phyloP scores from a whole-genome alignment of 768 basidiomycete genomes.

The Arthromyces matolae region DNA sequence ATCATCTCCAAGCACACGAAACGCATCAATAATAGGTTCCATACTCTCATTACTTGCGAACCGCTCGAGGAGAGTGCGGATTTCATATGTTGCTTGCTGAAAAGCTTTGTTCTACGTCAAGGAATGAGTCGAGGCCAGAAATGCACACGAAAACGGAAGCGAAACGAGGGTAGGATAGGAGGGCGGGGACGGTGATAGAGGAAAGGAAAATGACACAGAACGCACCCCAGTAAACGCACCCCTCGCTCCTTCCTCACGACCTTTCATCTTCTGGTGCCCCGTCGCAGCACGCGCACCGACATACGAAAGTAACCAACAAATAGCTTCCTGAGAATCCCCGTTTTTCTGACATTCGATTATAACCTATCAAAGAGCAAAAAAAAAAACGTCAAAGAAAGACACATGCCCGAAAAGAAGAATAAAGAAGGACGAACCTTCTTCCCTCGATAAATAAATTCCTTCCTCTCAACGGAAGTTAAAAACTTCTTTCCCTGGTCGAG shows the following conservation, averaged over 20 bases:
- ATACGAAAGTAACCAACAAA: slow-evolving; percentile 67
- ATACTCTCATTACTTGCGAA: slow-evolving; percentile 78
- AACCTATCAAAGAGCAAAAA: slow-evolving; percentile 50
- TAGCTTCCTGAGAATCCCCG: slow-evolving; percentile 79
- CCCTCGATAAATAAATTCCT: slow-evolving; percentile 88
- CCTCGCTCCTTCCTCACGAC: slow-evolving; percentile 18
- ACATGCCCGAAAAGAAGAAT: no score
- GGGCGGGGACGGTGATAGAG: not conserved
- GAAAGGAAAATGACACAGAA: slow-evolving; percentile 1
- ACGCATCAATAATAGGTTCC: slow-evolving; percentile 63
- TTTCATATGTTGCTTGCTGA: slow-evolving; percentile 52
- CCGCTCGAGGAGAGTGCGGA: slow-evolving; percentile 83
- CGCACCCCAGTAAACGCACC: slow-evolving; percentile 27
- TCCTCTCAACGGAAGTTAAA: slow-evolving; percentile 86
- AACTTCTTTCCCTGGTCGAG: slow-evolving; percentile 63
- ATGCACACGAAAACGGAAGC: not conserved
- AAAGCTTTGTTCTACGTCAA: slow-evolving; percentile 48
- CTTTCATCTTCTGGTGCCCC: slow-evolving; percentile 30
- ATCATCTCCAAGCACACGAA: slow-evolving; percentile 70
- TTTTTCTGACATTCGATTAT: slow-evolving; percentile 92
- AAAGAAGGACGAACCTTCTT: slow-evolving; percentile 64
- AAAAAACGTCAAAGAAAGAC: no score
- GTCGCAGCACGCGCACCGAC: slow-evolving; percentile 61
- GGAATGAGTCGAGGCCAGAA: no score
- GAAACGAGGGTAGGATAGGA: not conserved